These are phyloP conservation scores for Ilex asprella DNA, from an alignment of 257 asterid species.

Conservation along the genomic window DNA sequence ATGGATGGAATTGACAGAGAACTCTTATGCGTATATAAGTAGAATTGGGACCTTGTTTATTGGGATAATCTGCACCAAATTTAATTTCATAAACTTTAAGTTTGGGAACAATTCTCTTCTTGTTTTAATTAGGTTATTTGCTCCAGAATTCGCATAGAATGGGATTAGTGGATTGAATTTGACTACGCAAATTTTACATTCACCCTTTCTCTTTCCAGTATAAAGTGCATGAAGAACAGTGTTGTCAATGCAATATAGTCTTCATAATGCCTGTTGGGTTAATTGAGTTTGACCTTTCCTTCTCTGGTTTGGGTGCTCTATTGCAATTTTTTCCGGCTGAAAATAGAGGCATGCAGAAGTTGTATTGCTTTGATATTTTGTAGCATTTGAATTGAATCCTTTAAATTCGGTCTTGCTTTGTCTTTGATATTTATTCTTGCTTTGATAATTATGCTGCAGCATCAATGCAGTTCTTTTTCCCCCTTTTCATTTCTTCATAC, in stretches of 20 bases:
- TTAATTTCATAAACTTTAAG: not conserved
- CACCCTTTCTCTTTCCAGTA: too few species aligned
- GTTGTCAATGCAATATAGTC: too few species aligned
- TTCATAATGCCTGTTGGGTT: not conserved
- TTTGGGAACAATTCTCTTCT: not conserved
- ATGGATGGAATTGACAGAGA: not conserved
- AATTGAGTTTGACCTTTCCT: not conserved
- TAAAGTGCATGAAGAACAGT: too few species aligned
- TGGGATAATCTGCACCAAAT: not conserved
- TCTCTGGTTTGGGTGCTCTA: not conserved
- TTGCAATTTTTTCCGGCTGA: not conserved
- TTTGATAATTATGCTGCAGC: too few species aligned
- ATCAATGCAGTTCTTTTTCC: not conserved
- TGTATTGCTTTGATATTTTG: not conserved
- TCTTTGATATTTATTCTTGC: not conserved
- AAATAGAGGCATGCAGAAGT: not conserved
- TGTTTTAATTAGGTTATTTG: not conserved
- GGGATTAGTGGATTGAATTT: not conserved
- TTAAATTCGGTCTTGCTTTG: not conserved
- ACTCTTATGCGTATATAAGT: not conserved
- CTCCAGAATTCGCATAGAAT: not conserved
- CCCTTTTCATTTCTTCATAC: slow-evolving; percentile 6
- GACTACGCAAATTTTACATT: too few species aligned
- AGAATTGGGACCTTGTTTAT: not conserved
- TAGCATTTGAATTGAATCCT: not conserved